Conservation (phyloP, 2,329 filamentous ascomycete species). For the Leptographium flavum region DNA sequence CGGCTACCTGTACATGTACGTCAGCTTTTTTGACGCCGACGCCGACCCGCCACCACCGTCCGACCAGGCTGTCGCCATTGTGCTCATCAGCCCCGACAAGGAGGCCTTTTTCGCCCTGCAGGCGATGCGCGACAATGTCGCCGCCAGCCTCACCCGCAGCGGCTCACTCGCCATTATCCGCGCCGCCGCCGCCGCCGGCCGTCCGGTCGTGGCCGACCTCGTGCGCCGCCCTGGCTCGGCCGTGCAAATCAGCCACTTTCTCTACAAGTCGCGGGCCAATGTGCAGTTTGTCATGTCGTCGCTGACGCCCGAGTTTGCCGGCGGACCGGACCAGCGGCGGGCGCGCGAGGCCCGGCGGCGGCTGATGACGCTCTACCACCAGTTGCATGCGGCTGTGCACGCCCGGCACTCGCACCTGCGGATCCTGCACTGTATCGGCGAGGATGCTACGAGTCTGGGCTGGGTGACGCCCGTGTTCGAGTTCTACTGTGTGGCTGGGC, state of each 20-base stretch:
- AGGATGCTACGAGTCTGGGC: constrained; percentile 66
- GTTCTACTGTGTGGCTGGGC: constrained; percentile 85
- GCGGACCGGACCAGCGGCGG: constrained; percentile 19
- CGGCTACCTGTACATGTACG: constrained; percentile 97
- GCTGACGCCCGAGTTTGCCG: constrained; percentile 39
- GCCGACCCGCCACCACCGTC: constrained; percentile 7
- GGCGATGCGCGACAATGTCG: constrained; percentile 50
- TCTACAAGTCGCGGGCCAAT: constrained; percentile 89
- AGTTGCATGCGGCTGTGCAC: constrained; percentile 74
- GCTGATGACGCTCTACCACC: constrained; percentile 73
- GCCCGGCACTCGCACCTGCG: constrained; percentile 72
- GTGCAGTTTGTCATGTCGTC: constrained; percentile 93
- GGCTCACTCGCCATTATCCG: constrained; percentile 63
- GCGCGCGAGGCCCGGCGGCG: constrained; percentile 45
- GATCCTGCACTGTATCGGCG: constrained; percentile 64
- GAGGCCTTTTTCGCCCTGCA: constrained; percentile 88
- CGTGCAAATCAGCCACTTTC: constrained; percentile 68
- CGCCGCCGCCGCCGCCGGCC: constrained; percentile 53
- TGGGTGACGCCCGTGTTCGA: constrained; percentile 91
- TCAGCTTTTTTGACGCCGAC: constrained; percentile 71
- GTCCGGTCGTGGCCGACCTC: constrained; percentile 59
- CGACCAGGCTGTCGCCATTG: constrained; percentile 63
- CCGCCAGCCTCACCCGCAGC: constrained; percentile 59
- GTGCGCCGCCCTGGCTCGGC: constrained; percentile 45
- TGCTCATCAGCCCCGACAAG: constrained; percentile 84